These are phyloP conservation scores for Ilyonectria mors-panacis DNA, from an alignment of 2,329 filamentous ascomycete genomes.

Conservation along the genomic window DNA sequence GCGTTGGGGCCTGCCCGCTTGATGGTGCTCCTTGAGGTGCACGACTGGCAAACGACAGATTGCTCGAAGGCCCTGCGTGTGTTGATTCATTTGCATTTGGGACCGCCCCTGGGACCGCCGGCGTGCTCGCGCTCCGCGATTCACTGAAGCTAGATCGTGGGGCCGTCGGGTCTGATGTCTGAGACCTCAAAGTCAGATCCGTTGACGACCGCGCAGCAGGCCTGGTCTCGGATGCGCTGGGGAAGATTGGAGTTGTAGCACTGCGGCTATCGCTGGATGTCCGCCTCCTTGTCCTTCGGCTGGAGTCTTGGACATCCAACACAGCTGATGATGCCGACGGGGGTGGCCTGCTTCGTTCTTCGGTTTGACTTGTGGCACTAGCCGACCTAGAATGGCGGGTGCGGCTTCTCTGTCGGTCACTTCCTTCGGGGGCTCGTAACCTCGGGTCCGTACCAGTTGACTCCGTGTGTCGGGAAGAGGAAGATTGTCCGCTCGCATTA, in stretches of 20 bases:
- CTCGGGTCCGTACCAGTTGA: constrained; percentile 44
- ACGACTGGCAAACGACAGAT: constrained; percentile 57
- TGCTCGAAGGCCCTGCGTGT: constrained; percentile 32
- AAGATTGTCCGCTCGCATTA: constrained; percentile 54
- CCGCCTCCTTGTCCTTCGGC: constrained; percentile 59
- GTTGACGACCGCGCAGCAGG: constrained; percentile 75
- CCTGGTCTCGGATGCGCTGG: constrained; percentile 59
- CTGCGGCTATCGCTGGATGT: constrained; percentile 71
- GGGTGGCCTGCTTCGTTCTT: constrained; percentile 68
- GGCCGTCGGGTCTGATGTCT: constrained; percentile 54
- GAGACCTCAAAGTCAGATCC: constrained; percentile 68
- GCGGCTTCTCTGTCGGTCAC: constrained; percentile 49
- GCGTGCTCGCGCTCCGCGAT: constrained; percentile 58
- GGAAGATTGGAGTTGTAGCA: constrained; percentile 64
- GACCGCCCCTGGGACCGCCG: constrained; percentile 48
- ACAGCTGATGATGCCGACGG: constrained; percentile 47
- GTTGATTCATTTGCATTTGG: constrained; percentile 44
- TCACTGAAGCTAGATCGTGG: constrained; percentile 60
- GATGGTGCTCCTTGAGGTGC: constrained; percentile 47
- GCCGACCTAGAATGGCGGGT: constrained; percentile 63
- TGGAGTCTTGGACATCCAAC: constrained; percentile 51
- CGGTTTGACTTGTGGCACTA: constrained; percentile 59
- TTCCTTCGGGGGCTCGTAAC: constrained; percentile 46
- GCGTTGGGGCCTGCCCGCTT: constrained; percentile 17
- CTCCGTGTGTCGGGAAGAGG: constrained; percentile 53